Conservation (phyloP, 108 stramenopile species). For the Conticribra weissflogii region DNA sequence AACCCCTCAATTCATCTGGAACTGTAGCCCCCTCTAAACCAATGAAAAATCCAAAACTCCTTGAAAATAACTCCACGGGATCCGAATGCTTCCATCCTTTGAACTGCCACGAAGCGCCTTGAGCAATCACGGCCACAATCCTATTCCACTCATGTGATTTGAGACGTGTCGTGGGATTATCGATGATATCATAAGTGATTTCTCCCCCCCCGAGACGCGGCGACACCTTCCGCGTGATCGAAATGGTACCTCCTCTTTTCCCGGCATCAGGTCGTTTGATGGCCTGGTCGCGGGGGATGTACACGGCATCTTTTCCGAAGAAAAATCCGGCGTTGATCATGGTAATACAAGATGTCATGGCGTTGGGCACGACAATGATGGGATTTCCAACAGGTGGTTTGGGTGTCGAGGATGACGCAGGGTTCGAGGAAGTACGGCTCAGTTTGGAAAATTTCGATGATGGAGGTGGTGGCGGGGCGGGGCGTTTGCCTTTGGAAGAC, state of each 20-base stretch:
- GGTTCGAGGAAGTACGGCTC: not conserved
- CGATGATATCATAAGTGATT: slow-evolving; percentile 89
- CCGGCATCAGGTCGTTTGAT: slow-evolving; percentile 53
- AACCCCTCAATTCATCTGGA: slow-evolving; percentile 65
- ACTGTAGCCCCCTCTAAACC: slow-evolving; percentile 78
- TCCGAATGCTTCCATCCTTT: slow-evolving; percentile 91
- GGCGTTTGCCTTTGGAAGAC: slow-evolving; percentile 22
- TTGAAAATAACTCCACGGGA: slow-evolving; percentile 82
- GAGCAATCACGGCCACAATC: slow-evolving; percentile 92
- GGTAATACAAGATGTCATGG: slow-evolving; percentile 88
- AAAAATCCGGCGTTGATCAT: slow-evolving; percentile 91
- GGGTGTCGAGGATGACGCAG: slow-evolving; percentile 7
- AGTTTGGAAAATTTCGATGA: slow-evolving; percentile 11
- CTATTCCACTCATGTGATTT: slow-evolving; percentile 89
- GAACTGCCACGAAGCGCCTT: slow-evolving; percentile 97
- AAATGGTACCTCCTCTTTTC: slow-evolving; percentile 46
- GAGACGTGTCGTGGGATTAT: slow-evolving; percentile 77
- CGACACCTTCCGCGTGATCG: slow-evolving; percentile 57
- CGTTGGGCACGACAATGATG: slow-evolving; percentile 95
- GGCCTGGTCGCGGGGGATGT: slow-evolving; percentile 73
- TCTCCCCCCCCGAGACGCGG: slow-evolving; percentile 63
- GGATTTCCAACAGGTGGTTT: slow-evolving; percentile 57
- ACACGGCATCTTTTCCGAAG: slow-evolving; percentile 75
- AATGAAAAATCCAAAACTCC: slow-evolving; percentile 78
- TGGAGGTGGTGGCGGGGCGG: slow-evolving; percentile 23